phyloP scores from a whole-genome alignment of 305 asterid species.

The Fraxinus dipetala region DNA sequence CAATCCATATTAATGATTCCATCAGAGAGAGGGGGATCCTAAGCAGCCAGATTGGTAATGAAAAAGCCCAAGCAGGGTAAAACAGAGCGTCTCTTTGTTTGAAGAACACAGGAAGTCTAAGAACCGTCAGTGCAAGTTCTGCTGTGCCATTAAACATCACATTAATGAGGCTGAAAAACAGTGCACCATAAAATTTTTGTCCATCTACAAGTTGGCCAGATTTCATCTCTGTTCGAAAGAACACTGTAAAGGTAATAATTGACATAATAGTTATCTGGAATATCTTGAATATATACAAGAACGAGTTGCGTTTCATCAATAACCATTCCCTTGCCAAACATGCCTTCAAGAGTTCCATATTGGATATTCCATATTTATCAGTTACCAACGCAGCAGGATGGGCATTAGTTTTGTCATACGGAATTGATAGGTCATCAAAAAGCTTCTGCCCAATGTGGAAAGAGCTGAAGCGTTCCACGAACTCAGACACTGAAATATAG shows the following conservation, averaged over 20 bases:
- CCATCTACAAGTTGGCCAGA: conserved; percentile 61
- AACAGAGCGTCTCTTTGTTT: conserved; percentile 78
- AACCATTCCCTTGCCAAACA: conserved; percentile 80
- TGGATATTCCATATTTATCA: conserved; percentile 74
- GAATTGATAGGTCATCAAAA: conserved; percentile 59
- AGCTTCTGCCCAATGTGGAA: conserved; percentile 69
- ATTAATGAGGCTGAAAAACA: conserved; percentile 69
- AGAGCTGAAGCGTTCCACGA: conserved; percentile 58
- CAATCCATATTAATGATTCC: conserved; percentile 77
- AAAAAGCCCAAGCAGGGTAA: conserved; percentile 92
- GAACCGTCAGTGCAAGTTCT: conserved; percentile 66
- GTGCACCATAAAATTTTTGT: conserved; percentile 69
- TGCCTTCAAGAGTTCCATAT: conserved; percentile 68
- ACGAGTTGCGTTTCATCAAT: conserved; percentile 71
- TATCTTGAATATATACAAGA: conserved; percentile 75
- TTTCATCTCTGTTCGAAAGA: conserved; percentile 80
- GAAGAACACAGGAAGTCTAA: conserved; percentile 82
- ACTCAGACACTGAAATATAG: conserved; percentile 60
- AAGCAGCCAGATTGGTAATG: conserved; percentile 80
- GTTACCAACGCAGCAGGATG: conserved; percentile 95
- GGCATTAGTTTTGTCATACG: conserved; percentile 54
- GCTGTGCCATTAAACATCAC: conserved; percentile 90
- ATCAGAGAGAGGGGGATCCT: conserved; percentile 70
- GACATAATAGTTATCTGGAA: conserved; percentile 86
- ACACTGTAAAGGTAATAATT: conserved; percentile 69